Percentiles rank a stretch among this genome's conserved stretches.
Conservation (phyloP, 345 rosid genomes). For the Citrus glauca region DNA sequence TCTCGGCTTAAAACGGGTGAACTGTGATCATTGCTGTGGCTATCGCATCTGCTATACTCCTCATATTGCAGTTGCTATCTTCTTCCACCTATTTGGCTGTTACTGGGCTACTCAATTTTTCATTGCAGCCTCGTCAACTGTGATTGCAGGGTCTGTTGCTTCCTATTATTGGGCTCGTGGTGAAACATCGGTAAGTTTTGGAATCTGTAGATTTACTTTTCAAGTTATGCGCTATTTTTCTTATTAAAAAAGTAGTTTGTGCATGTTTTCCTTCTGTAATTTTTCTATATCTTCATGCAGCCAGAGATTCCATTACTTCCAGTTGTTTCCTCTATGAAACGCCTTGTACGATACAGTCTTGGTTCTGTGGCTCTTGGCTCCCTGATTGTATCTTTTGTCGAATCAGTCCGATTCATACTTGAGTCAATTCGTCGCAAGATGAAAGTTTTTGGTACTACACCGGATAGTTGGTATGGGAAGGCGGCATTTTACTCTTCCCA, state of each 20-base stretch:
- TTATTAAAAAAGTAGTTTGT: neutral
- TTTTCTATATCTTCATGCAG: slow-evolving; percentile 41
- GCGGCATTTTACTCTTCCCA: slow-evolving; percentile 49
- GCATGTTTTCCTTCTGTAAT: neutral
- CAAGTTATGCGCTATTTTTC: neutral
- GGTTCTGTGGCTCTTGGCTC: slow-evolving; percentile 98
- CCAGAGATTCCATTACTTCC: slow-evolving; percentile 93
- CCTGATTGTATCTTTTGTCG: slow-evolving; percentile 79
- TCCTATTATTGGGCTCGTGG: slow-evolving; percentile 96
- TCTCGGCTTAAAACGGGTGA: slow-evolving; percentile 66
- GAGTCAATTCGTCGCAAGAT: slow-evolving; percentile 82
- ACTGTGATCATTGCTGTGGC: slow-evolving; percentile 92
- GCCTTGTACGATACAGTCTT: slow-evolving; percentile 75
- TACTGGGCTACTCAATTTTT: slow-evolving; percentile 97
- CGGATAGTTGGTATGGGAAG: slow-evolving; percentile 66
- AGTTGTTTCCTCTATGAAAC: slow-evolving; percentile 91
- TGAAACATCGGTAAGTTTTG: slow-evolving; percentile 66
- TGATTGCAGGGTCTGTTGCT: slow-evolving; percentile 93
- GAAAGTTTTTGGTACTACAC: slow-evolving; percentile 47
- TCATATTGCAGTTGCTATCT: slow-evolving; percentile 77
- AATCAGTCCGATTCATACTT: slow-evolving; percentile 82
- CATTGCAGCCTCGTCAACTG: slow-evolving; percentile 76
- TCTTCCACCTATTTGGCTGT: slow-evolving; percentile 94
- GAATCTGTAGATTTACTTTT: neutral
- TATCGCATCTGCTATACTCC: slow-evolving; percentile 88